Evolutionary conservation across 495 filamentous ascomycete genomes (phyloP).

Genomic region (Aspergillus ellipticus): DNA sequence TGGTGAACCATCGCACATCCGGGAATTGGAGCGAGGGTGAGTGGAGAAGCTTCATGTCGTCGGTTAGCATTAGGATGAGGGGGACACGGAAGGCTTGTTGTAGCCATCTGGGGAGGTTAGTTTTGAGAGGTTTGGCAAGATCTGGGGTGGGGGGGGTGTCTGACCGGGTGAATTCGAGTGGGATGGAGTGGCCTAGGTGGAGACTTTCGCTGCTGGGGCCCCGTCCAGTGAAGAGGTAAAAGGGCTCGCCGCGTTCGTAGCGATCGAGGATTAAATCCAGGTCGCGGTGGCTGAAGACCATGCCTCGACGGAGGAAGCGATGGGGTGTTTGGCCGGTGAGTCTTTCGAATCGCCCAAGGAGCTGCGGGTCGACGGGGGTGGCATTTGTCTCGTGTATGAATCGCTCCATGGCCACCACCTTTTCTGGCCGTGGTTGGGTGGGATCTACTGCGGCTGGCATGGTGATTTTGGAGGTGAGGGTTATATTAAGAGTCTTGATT

Average conservation of each 20-base stretch:
- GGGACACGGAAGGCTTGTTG: conserved; percentile 94
- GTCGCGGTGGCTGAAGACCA: conserved; percentile 89
- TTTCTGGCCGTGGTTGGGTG: too few species aligned
- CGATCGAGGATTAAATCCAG: conserved; percentile 78
- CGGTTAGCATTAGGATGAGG: conserved; percentile 91
- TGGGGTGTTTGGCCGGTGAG: conserved; percentile 88
- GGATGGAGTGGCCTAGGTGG: conserved; percentile 92
- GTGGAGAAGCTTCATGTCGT: conserved; percentile 81
- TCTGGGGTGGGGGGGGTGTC: too few species aligned
- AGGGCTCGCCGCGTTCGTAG: conserved; percentile 82
- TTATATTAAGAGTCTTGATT: too few species aligned
- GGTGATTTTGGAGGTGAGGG: too few species aligned
- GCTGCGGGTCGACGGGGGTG: conserved; percentile 62
- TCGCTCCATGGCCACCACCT: too few species aligned
- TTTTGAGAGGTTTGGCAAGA: too few species aligned
- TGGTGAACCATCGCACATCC: conserved; percentile 68
- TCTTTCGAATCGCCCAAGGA: conserved; percentile 80
- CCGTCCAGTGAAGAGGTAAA: conserved; percentile 92
- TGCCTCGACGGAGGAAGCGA: conserved; percentile 75
- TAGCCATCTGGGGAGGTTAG: conserved; percentile 42
- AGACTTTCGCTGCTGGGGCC: conserved; percentile 83
- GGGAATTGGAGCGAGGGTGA: conserved; percentile 67
- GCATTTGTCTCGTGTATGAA: conserved; percentile 37
- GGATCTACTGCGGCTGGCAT: too few species aligned
- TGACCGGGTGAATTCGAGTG: conserved; percentile 96